These are phyloP conservation scores for Verbascum thapsus DNA, from an alignment of 257 asterid species.

Conservation along the genomic window DNA sequence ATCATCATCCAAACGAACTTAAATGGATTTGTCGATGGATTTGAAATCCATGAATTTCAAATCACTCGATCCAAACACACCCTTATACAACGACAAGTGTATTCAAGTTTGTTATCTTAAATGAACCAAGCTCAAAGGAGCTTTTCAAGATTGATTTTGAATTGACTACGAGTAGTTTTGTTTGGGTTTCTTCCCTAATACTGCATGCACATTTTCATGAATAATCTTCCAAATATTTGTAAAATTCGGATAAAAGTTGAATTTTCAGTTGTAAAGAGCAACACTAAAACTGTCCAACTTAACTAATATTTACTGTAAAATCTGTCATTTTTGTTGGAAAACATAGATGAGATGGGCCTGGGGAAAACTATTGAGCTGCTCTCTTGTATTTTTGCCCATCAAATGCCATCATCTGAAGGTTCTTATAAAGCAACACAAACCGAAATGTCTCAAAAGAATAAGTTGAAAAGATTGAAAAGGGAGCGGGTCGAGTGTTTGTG, in stretches of 20 bases:
- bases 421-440: constrained; percentile 40
- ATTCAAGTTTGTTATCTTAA: no score
- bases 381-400: constrained; percentile 77
- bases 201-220: background rate
- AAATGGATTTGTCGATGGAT: no score
- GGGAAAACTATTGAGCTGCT: constrained; percentile 98
- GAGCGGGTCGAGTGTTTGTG: constrained; percentile 96
- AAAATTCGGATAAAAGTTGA: constrained; percentile 4
- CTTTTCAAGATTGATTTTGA: no score
- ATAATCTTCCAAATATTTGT: constrained; percentile 16
- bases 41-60: no score
- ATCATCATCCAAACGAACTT: no score
- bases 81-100: no score
- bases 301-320: constrained; percentile 11
- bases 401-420: constrained; percentile 61
- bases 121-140: no score
- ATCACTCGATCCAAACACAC: no score
- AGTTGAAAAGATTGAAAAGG: constrained; percentile 68
- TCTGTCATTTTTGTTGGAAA: constrained; percentile 26
- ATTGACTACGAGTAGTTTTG: no score
- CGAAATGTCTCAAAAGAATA: constrained; percentile 44
- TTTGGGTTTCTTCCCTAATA: no score
- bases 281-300: constrained; percentile 4
- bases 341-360: constrained; percentile 95
- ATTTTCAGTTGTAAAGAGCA: background rate